These are phyloP conservation scores for Fagopyrum esculentum DNA, from an alignment of 148 eudicot species.

Conservation along the genomic window DNA sequence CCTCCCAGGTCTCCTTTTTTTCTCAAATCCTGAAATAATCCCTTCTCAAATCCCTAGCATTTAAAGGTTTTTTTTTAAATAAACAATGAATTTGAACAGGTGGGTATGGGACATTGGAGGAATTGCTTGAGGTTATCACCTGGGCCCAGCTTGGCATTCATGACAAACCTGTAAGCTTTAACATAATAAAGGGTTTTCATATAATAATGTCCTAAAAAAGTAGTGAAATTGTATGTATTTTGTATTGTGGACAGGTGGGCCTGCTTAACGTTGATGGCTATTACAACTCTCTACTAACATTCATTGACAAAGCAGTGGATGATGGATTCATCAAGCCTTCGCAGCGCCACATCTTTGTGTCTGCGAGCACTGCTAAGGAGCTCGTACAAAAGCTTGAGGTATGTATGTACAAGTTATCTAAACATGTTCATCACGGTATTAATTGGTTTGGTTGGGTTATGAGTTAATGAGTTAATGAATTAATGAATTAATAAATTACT, in stretches of 20 bases:
- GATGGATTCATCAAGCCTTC: constrained; percentile 13
- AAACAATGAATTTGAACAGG: constrained; percentile 5
- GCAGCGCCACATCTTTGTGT: constrained; percentile 14
- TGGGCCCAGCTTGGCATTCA: constrained; percentile 23
- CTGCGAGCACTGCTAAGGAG: constrained; percentile 16
- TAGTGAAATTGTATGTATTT: no score
- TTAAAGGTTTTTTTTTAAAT: neutral
- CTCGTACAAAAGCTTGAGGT: constrained; percentile 20
- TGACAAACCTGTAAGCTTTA: constrained; percentile 18
- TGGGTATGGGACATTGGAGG: constrained; percentile 19
- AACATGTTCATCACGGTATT: neutral
- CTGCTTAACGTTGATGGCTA: constrained; percentile 18
- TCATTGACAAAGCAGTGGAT: constrained; percentile 23
- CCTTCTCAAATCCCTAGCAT: neutral
- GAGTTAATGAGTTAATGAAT: constrained; percentile 6
- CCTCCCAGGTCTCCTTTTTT: constrained; percentile 13
- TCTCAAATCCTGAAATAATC: neutral
- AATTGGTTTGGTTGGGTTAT: constrained; percentile 14
- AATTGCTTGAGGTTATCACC: constrained; percentile 19
- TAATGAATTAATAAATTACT: no score
- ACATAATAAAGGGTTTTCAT: neutral
- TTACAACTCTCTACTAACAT: constrained; percentile 14
- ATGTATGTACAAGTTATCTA: constrained; percentile 9
- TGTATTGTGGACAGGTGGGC: constrained; percentile 2
- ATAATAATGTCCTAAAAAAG: neutral